Evolutionary conservation across 305 asterid genomes (phyloP).

Genomic region (Fraxinus velutina): DNA sequence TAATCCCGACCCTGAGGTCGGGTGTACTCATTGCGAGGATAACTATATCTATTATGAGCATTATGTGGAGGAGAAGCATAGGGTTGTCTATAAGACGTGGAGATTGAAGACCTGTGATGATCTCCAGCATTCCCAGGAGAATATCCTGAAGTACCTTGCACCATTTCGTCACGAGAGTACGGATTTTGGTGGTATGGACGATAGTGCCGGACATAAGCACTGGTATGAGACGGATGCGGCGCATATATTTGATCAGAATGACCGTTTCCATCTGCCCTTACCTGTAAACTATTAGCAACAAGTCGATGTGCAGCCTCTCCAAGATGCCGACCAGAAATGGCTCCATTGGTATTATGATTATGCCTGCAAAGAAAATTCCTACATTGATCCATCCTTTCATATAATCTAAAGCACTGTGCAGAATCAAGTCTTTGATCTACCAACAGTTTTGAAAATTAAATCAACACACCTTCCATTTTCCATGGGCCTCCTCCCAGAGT

Average conservation of each 20-base stretch:
- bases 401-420: neutral
- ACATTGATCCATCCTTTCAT: neutral
- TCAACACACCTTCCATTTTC: constrained; percentile 68
- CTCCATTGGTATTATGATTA: constrained; percentile 35
- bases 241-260: constrained; percentile 33
- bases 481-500: constrained; percentile 67
- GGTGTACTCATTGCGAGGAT: constrained; percentile 28
- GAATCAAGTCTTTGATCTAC: neutral
- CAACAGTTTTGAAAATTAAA: neutral
- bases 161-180: constrained; percentile 31
- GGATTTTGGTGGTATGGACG: constrained; percentile 35
- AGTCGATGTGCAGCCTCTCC: constrained; percentile 91
- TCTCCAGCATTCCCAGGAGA: constrained; percentile 27
- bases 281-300: constrained; percentile 64
- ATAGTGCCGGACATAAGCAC: constrained; percentile 31
- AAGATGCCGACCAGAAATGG: constrained; percentile 70
- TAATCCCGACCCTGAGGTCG: constrained; percentile 30
- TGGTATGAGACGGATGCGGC: constrained; percentile 37
- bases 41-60: constrained; percentile 34
- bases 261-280: constrained; percentile 34
- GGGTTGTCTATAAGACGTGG: constrained; percentile 39
- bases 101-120: constrained; percentile 40
- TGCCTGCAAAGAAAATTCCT: constrained; percentile 39
- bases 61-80: constrained; percentile 35
- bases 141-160: constrained; percentile 35